Evolutionary conservation across 179 eudicot genomes (phyloP).

Genomic region (Pouteria campechiana): DNA sequence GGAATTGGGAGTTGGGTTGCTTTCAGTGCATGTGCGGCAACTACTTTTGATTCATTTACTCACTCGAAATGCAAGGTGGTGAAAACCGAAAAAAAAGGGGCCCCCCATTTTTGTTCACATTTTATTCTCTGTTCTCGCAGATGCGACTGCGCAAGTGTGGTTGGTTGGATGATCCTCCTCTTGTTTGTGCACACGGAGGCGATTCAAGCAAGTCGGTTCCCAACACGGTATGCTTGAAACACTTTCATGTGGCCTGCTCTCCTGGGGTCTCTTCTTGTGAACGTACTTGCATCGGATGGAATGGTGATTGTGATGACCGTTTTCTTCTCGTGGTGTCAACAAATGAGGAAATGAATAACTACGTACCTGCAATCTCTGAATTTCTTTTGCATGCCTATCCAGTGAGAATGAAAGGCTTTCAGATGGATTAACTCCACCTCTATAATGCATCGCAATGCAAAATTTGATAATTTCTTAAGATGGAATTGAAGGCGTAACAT

Average conservation of each 20-base stretch:
- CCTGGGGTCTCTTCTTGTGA: not conserved
- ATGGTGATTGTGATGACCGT: not conserved
- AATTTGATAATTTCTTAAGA: too few species aligned
- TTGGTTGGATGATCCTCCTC: constrained; percentile 75
- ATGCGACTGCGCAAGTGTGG: constrained; percentile 49
- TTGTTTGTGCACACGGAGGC: constrained; percentile 98
- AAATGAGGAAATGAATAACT: not conserved
- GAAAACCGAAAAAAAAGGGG: too few species aligned
- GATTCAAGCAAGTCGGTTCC: constrained; percentile 76
- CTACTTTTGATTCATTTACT: too few species aligned
- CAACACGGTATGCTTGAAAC: constrained; percentile 71
- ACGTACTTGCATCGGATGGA: not conserved
- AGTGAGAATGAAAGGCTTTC: not conserved
- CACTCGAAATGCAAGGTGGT: too few species aligned
- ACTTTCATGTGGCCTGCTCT: constrained; percentile 9
- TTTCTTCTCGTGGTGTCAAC: not conserved
- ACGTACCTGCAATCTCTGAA: not conserved
- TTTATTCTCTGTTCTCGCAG: constrained; percentile 43
- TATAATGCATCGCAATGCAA: too few species aligned
- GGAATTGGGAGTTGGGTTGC: too few species aligned
- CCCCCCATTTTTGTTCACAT: too few species aligned
- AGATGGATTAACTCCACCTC: too few species aligned
- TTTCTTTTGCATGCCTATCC: not conserved
- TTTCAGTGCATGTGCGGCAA: too few species aligned
- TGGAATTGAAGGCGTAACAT: too few species aligned